Percentiles rank a stretch among this genome's conserved stretches.
phyloP scores from a whole-genome alignment of 1,139 yeast species.

The Yamadazyma pseudoaaseri region DNA sequence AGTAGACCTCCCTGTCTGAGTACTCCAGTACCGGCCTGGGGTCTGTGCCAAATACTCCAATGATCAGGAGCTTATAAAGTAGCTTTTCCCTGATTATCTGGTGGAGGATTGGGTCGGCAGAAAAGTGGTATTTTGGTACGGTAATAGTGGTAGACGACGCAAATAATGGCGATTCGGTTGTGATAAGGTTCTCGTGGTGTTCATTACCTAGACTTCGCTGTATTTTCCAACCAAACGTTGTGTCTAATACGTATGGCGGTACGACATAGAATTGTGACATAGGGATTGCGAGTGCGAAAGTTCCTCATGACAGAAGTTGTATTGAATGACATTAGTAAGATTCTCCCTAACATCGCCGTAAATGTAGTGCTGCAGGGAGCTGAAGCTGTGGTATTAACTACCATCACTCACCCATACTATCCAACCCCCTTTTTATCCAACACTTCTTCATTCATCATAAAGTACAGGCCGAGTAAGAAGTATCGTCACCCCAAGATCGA shows the following conservation, averaged over 20 bases:
- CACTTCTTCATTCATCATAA: slow-evolving; percentile 54
- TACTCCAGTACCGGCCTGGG: slow-evolving; percentile 28
- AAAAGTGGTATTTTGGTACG: slow-evolving; percentile 19
- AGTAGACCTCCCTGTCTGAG: slow-evolving; percentile 29
- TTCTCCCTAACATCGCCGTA: slow-evolving; percentile 49
- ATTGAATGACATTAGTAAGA: slow-evolving; percentile 37
- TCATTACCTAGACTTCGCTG: slow-evolving; percentile 22
- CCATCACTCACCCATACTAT: slow-evolving; percentile 65
- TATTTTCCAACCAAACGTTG: slow-evolving; percentile 36
- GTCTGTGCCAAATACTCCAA: slow-evolving; percentile 38
- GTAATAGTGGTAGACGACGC: background rate
- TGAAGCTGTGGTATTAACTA: slow-evolving; percentile 78
- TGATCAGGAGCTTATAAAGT: slow-evolving; percentile 33
- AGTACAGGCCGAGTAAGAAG: slow-evolving; percentile 84
- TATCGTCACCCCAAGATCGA: slow-evolving; percentile 89
- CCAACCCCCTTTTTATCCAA: slow-evolving; percentile 12
- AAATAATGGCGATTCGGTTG: slow-evolving; percentile 8
- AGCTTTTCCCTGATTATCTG: slow-evolving; percentile 35
- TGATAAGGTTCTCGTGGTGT: slow-evolving; percentile 24
- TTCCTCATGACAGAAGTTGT: slow-evolving; percentile 42
- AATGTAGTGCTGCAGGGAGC: slow-evolving; percentile 86
- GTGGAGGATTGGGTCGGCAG: slow-evolving; percentile 32
- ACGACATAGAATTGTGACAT: slow-evolving; percentile 25
- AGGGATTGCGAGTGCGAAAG: slow-evolving; percentile 1
- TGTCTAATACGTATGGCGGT: slow-evolving; percentile 44